phyloP scores from a whole-genome alignment of 169 alveolate species.

The Plasmodium vivax region DNA sequence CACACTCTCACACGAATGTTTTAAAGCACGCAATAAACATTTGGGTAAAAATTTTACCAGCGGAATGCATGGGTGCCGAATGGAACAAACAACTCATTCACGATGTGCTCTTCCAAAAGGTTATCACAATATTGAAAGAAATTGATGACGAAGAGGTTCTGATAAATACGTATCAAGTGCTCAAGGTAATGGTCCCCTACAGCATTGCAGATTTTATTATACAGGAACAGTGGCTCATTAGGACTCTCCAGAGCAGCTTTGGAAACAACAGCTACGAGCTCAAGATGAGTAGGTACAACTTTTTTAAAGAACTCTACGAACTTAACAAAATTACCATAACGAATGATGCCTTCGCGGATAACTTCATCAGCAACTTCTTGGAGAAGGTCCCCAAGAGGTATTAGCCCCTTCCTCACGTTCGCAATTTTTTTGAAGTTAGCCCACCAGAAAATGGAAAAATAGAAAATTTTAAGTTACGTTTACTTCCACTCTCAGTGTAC shows the following conservation, averaged over 20 bases:
- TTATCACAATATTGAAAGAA: slow-evolving; percentile 48
- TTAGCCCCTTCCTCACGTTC: neutral
- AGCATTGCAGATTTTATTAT: slow-evolving; percentile 19
- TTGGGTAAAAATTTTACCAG: slow-evolving; percentile 38
- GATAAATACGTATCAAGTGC: slow-evolving; percentile 26
- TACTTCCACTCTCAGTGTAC: neutral
- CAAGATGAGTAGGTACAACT: slow-evolving; percentile 42
- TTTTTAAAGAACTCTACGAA: slow-evolving; percentile 36
- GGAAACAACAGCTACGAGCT: slow-evolving; percentile 51
- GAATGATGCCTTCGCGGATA: slow-evolving; percentile 42
- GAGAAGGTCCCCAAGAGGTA: slow-evolving; percentile 47
- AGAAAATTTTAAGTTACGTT: neutral
- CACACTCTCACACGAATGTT: slow-evolving; percentile 51
- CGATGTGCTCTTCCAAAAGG: slow-evolving; percentile 9
- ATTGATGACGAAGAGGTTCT: slow-evolving; percentile 20
- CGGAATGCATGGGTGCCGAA: slow-evolving; percentile 5
- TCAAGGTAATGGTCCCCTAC: slow-evolving; percentile 14
- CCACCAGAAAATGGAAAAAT: neutral
- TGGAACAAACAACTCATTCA: slow-evolving; percentile 46
- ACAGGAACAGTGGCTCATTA: slow-evolving; percentile 62
- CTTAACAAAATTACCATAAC: slow-evolving; percentile 7
- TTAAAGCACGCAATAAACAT: slow-evolving; percentile 58
- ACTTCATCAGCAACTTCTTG: slow-evolving; percentile 26
- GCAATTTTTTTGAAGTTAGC: neutral
- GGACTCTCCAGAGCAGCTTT: neutral